Evolutionary conservation across 148 eudicot species (phyloP), one percentile per base, ranked within the genome.

Genomic region (Persicaria maculosa): DNA sequence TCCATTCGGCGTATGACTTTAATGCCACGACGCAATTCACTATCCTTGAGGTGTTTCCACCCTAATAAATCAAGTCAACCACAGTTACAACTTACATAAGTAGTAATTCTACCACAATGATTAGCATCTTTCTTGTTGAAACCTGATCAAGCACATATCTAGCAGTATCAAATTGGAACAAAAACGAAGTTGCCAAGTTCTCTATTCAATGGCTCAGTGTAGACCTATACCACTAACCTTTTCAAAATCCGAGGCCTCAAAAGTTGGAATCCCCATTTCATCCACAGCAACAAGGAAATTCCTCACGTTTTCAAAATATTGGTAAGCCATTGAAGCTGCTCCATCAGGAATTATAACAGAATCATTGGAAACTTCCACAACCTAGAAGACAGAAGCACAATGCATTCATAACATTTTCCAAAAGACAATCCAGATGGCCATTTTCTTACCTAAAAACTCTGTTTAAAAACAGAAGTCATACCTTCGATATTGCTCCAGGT

Each of bases 21-120:
- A 94, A 74, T 19, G 93, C 98, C 25, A 91, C 82, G 19, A 91
- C 88, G 83, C 95, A 91, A 75, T 79, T 88, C 80, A 94, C 91
- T 47, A 94, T 81, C 81, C 93, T 87, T 68, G 95, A 87, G 59
- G 93, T 80, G 80, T 91, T 90, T 25, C 98, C 98, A 81, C 97
- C 98, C 98, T 94, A 70, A 25, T 48, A 69, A 76, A 52, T 40
- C 47, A 64, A 62, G 68, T 64, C 68, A 64, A 31, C 17, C 45
- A 64, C 47, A 65, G 6, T 40, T 11, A 65, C 44, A 62, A 36
- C 20, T 59, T 7, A 20, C 20, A 20, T 20, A 59, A 59, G 22
- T 19, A 12, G 17, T 55, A 22, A 20, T 20, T 59, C 19, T 22
- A 9, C 22, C 65, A 58, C 22, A 20, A 58, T 58, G 12, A 31